Evolutionary conservation across 805 yeast species (phyloP).

Genomic region (Nakazawaea populi): DNA sequence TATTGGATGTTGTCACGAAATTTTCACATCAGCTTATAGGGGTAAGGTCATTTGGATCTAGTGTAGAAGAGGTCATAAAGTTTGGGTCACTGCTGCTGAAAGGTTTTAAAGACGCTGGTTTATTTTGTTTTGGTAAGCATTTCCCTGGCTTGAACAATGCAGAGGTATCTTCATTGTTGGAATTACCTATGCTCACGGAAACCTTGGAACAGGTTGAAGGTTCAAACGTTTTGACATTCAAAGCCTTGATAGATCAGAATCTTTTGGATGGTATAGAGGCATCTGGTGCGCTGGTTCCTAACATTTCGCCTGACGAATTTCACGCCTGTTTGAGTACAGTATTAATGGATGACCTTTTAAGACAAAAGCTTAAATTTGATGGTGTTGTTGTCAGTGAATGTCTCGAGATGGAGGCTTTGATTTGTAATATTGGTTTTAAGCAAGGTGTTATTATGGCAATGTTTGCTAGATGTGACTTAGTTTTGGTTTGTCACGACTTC

Average conservation of each 20-base stretch:
- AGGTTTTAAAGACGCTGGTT: constrained; percentile 50
- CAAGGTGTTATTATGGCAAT: constrained; percentile 59
- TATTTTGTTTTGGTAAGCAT: constrained; percentile 54
- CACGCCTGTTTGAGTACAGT: constrained; percentile 58
- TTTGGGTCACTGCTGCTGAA: constrained; percentile 46
- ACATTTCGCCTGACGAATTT: constrained; percentile 51
- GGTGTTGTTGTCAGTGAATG: constrained; percentile 59
- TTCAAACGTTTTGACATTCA: constrained; percentile 46
- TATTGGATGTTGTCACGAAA: constrained; percentile 53
- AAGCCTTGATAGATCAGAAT: constrained; percentile 34
- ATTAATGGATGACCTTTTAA: constrained; percentile 41
- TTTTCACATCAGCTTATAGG: constrained; percentile 52
- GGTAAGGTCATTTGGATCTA: constrained; percentile 55
- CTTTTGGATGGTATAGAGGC: constrained; percentile 51
- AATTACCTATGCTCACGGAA: constrained; percentile 54
- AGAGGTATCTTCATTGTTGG: constrained; percentile 48
- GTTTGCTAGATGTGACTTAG: constrained; percentile 61
- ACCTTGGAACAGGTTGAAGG: constrained; percentile 45
- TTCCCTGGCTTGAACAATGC: constrained; percentile 66
- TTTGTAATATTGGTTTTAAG: constrained; percentile 59
- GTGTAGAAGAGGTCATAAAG: constrained; percentile 51
- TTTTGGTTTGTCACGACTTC: constrained; percentile 54
- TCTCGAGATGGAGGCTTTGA: constrained; percentile 55
- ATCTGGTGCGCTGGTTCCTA: constrained; percentile 62
- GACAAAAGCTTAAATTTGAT: constrained; percentile 45